phyloP scores from a whole-genome alignment of 2,329 filamentous ascomycete genomes.

The Neonectria punicea region DNA sequence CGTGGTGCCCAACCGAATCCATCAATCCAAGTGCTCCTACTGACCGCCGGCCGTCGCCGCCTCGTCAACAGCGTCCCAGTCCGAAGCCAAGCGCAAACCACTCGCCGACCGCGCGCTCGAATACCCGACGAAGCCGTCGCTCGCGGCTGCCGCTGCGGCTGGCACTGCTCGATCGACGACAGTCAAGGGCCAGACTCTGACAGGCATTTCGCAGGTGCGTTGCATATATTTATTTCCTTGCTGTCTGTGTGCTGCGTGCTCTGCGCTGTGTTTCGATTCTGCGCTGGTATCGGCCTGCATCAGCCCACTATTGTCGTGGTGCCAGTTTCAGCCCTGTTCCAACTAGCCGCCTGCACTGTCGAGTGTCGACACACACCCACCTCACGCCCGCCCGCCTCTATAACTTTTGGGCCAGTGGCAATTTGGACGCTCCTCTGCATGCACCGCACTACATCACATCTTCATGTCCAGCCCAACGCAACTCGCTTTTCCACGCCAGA shows the following conservation, averaged over 20 bases:
- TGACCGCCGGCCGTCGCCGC: constrained; percentile 25
- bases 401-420: constrained; percentile 8
- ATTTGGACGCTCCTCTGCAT: not conserved
- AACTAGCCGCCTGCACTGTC: constrained; percentile 22
- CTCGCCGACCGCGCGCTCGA: constrained; percentile 66
- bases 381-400: not conserved
- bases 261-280: constrained; percentile 10
- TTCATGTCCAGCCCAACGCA: not conserved
- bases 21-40: not conserved
- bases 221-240: not conserved
- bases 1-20: too few species aligned
- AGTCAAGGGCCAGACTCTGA: constrained; percentile 58
- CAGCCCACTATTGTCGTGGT: constrained; percentile 14
- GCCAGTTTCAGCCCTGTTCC: constrained; percentile 22
- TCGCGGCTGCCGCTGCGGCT: constrained; percentile 50
- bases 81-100: constrained; percentile 70
- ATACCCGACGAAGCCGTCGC: constrained; percentile 53
- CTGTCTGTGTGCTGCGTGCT: not conserved
- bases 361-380: constrained; percentile 5
- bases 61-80: constrained; percentile 57
- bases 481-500: constrained; percentile 11
- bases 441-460: not conserved
- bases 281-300: constrained; percentile 19
- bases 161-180: constrained; percentile 51
- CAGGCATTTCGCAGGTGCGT: constrained; percentile 46